These are phyloP conservation scores for Exidia glandulosa DNA, from an alignment of 768 basidiomycete species.

Conservation along the genomic window DNA sequence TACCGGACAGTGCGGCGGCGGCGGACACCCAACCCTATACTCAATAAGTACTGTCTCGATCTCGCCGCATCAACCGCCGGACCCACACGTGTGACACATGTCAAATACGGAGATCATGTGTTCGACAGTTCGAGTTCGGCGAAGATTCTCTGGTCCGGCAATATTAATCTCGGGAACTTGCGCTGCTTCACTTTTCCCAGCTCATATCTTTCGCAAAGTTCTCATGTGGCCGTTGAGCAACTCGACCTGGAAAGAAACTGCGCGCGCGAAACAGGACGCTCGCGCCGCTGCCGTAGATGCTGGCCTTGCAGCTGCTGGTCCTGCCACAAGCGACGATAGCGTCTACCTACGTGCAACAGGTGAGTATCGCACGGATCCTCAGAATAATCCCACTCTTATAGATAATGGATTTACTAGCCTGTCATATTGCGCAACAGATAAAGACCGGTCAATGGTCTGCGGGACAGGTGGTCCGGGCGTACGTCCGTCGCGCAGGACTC, in stretches of 20 bases:
- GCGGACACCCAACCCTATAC: too few species aligned
- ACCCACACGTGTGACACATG: too few species aligned
- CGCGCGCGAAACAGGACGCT: not conserved
- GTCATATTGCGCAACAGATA: conserved; percentile 14
- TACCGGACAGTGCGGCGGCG: too few species aligned
- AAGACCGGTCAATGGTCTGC: conserved; percentile 17
- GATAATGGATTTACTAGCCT: not conserved
- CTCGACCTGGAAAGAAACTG: not conserved
- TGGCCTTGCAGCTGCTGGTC: not conserved
- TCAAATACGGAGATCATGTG: too few species aligned
- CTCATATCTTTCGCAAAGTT: too few species aligned
- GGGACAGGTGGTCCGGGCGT: conserved; percentile 31
- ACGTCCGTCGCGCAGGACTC: conserved; percentile 33
- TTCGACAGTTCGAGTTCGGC: too few species aligned
- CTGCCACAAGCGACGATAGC: not conserved
- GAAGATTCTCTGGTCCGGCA: too few species aligned
- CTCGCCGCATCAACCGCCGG: too few species aligned
- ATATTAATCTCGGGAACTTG: too few species aligned
- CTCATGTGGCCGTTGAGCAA: conserved; percentile 1
- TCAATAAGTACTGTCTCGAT: too few species aligned
- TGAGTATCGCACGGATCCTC: not conserved
- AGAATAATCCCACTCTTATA: not conserved
- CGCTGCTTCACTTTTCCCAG: too few species aligned
- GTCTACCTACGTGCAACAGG: conserved; percentile 1
- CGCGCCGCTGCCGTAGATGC: not conserved